Evolutionary conservation across 1,284 basidiomycete species (phyloP).

Genomic region (Trichosporon ovoides): DNA sequence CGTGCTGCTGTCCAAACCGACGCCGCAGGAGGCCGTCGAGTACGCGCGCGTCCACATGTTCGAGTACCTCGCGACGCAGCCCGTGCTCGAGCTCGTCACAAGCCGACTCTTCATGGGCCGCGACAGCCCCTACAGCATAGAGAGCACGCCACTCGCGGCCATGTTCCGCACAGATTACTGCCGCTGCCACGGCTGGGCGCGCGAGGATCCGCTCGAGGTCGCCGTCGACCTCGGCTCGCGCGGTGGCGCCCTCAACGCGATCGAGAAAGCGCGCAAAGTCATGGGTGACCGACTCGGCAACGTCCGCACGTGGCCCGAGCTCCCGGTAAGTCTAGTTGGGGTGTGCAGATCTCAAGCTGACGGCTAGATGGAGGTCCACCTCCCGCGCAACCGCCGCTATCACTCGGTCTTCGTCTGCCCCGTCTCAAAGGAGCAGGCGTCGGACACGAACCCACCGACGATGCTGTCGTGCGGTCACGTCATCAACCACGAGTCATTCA

Average conservation of each 20-base stretch:
- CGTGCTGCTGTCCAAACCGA: slow-evolving; percentile 61
- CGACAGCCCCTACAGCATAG: slow-evolving; percentile 25
- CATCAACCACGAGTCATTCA: slow-evolving; percentile 78
- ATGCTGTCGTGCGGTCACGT: slow-evolving; percentile 96
- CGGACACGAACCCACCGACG: slow-evolving; percentile 90
- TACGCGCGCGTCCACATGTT: slow-evolving; percentile 69
- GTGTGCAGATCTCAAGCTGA: not conserved
- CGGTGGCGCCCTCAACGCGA: slow-evolving; percentile 76
- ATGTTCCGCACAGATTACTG: slow-evolving; percentile 87
- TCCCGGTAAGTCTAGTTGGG: slow-evolving; percentile 61
- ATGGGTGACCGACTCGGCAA: slow-evolving; percentile 80
- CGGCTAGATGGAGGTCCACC: slow-evolving; percentile 81
- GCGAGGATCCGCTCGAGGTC: slow-evolving; percentile 77
- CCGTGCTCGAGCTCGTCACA: slow-evolving; percentile 71
- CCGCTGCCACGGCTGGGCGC: slow-evolving; percentile 75
- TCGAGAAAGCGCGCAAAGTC: slow-evolving; percentile 85
- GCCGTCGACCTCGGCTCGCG: slow-evolving; percentile 75
- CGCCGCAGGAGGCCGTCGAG: slow-evolving; percentile 55
- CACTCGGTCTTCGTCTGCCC: slow-evolving; percentile 98
- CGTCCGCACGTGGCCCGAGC: slow-evolving; percentile 84
- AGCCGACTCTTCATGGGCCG: slow-evolving; percentile 57
- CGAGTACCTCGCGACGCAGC: slow-evolving; percentile 64
- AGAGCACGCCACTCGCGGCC: slow-evolving; percentile 60
- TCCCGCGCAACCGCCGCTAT: slow-evolving; percentile 78
- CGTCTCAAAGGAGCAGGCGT: slow-evolving; percentile 94